phyloP scores from a whole-genome alignment of 2,329 filamentous ascomycete genomes.

The Ophiostoma angusticollis region DNA sequence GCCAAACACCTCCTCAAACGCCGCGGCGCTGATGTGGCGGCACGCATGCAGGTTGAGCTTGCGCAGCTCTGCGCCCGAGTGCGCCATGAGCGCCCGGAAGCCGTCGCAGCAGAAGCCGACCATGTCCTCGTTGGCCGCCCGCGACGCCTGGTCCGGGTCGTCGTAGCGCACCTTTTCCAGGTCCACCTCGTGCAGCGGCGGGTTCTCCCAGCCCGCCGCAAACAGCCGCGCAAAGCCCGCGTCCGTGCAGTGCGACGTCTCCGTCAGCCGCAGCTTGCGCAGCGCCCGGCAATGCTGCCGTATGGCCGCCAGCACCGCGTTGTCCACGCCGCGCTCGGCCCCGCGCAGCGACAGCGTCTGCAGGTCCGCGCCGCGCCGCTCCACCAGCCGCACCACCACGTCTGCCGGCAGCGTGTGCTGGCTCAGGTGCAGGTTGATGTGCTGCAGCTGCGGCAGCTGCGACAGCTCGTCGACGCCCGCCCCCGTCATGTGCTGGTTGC shows the following conservation, averaged over 20 bases:
- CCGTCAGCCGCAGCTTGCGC: slow-evolving; percentile 66
- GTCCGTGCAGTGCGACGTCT: slow-evolving; percentile 66
- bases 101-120: slow-evolving; percentile 64
- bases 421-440: slow-evolving; percentile 60
- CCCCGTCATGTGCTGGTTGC: slow-evolving; percentile 63
- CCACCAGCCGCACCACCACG: slow-evolving; percentile 48
- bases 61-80: slow-evolving; percentile 56
- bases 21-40: slow-evolving; percentile 60
- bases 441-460: slow-evolving; percentile 49
- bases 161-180: slow-evolving; percentile 66
- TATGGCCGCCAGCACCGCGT: slow-evolving; percentile 57
- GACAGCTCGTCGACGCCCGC: slow-evolving; percentile 53
- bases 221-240: slow-evolving; percentile 62
- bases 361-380: slow-evolving; percentile 50
- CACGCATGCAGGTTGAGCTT: slow-evolving; percentile 71
- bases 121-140: slow-evolving; percentile 48
- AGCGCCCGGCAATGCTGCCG: slow-evolving; percentile 56
- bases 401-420: slow-evolving; percentile 43
- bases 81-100: slow-evolving; percentile 70
- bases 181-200: slow-evolving; percentile 56
- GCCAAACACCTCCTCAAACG: slow-evolving; percentile 64
- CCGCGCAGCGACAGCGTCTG: slow-evolving; percentile 64
- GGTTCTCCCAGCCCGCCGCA: slow-evolving; percentile 61
- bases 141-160: slow-evolving; percentile 55
- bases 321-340: slow-evolving; percentile 48